phyloP scores from a whole-genome alignment of 805 yeast genomes.

The Metschnikowia similis region DNA sequence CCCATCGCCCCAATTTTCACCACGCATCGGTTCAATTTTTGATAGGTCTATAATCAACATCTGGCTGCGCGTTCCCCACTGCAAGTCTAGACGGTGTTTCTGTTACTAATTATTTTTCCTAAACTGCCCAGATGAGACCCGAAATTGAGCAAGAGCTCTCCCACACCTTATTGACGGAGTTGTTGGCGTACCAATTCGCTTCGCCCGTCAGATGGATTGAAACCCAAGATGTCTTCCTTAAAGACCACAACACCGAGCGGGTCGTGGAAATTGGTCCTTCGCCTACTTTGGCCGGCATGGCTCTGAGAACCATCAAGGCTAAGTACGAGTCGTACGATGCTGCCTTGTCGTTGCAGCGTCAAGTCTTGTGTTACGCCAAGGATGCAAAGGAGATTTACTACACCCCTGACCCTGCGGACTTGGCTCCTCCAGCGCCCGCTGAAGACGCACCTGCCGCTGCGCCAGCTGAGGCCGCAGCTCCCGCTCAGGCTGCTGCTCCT shows the following conservation, averaged over 20 bases:
- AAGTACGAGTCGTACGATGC: conserved; percentile 98
- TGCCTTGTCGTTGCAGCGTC: conserved; percentile 89
- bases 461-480: conserved; percentile 46
- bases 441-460: conserved; percentile 43
- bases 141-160: conserved; percentile 98
- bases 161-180: conserved; percentile 88
- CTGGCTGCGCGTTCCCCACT: neutral
- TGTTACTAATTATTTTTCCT: neutral
- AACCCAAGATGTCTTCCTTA: conserved; percentile 95
- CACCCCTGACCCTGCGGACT: conserved; percentile 72
- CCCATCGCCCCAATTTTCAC: neutral
- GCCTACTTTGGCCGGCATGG: conserved; percentile 98
- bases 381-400: conserved; percentile 96
- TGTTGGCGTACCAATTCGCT: conserved; percentile 97
- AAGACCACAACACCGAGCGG: conserved; percentile 92
- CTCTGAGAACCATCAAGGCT: conserved; percentile 89
- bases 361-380: conserved; percentile 91
- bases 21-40: neutral
- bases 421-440: conserved; percentile 27
- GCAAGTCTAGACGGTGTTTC: neutral
- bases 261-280: conserved; percentile 99
- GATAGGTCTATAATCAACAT: neutral
- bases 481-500: conserved; percentile 50
- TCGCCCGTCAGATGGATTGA: conserved; percentile 99
- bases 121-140: conserved; percentile 61